These are phyloP conservation scores for Solanum microdontum DNA, from an alignment of 257 asterid genomes.

Conservation along the genomic window DNA sequence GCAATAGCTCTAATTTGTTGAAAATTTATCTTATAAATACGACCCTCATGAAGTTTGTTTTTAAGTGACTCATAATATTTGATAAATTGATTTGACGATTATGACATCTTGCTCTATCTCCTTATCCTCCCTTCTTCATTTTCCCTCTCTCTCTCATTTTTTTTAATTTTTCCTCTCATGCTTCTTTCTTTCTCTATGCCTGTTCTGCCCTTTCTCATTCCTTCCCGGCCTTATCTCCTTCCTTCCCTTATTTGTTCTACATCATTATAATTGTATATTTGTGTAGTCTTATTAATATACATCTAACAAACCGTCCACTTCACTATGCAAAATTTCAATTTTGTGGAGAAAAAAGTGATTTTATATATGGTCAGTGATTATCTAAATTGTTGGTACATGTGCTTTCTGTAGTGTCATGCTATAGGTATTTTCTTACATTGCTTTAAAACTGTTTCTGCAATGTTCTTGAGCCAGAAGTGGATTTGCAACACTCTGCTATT, in stretches of 20 bases:
- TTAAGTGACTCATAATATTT: background rate
- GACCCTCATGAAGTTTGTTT: background rate
- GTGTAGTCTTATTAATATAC: background rate
- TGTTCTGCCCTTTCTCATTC: background rate
- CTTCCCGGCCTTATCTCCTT: background rate
- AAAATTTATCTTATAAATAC: background rate
- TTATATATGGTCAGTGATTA: background rate
- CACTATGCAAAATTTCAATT: background rate
- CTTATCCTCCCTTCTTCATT: background rate
- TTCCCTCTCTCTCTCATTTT: background rate
- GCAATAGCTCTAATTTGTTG: background rate
- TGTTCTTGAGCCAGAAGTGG: constrained; percentile 54
- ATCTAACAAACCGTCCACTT: background rate
- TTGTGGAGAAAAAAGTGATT: background rate
- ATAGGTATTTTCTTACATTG: constrained; percentile 10
- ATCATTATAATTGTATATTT: background rate
- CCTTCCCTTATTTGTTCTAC: background rate
- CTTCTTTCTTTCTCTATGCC: background rate
- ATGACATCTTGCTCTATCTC: background rate
- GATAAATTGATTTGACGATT: background rate
- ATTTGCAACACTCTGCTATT: constrained; percentile 83
- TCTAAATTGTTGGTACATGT: background rate
- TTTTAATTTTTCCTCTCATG: background rate
- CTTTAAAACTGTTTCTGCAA: constrained; percentile 9
- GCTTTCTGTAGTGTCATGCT: background rate